Base-by-base conservation (phyloP, 2,329 filamentous ascomycete genomes). In the Didymella sp. region DNA sequence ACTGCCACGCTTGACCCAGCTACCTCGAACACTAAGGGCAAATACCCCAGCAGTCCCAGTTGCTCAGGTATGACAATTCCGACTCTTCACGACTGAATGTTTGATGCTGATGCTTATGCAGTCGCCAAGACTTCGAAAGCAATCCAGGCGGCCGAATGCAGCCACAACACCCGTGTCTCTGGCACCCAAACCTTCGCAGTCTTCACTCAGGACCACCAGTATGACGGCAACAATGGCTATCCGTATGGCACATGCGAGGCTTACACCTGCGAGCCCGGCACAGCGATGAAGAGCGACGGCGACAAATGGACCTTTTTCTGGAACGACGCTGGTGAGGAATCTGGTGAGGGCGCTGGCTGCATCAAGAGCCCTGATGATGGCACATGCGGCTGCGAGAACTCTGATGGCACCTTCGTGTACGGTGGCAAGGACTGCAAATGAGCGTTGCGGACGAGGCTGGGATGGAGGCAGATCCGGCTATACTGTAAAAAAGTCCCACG, bases 221-320 rank as follows among this genome's bases (percentile, higher is more conserved):
- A 81, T 63, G 78, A 82, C 60, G 60, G 56, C 21, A 64, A 64
- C 57, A 51, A 81, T 56, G 81, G 81, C 22, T 76, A 74, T 2
- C 80, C 80, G 2, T 82, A 82, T 63, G 81, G 80, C 1, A 82
- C 79, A 4, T 83, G 69, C 24, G 57, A 64, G 51, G 69, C 69
- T 11, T 72, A 72, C 51, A 69, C 61, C 6, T 71, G 66, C 38
- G 48, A 37, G 1, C 60, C 67, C 0, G 63, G 63, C 6, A 62
- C 58, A 5, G 42, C 46, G 9, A 67, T 67, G 67, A 56, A 44
- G 19, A 33, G 35, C 7, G 41, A 58, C 17, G 35, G 31, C 11
- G 67, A 66, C 31, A 58, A 50, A 24, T 70, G 68, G 66, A 64
- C 63, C 4, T 71, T 70, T 45, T 69, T 63, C 37, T 67, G 68